Conservation (phyloP, 495 filamentous ascomycete species). For the Aspergillus mulundensis region DNA sequence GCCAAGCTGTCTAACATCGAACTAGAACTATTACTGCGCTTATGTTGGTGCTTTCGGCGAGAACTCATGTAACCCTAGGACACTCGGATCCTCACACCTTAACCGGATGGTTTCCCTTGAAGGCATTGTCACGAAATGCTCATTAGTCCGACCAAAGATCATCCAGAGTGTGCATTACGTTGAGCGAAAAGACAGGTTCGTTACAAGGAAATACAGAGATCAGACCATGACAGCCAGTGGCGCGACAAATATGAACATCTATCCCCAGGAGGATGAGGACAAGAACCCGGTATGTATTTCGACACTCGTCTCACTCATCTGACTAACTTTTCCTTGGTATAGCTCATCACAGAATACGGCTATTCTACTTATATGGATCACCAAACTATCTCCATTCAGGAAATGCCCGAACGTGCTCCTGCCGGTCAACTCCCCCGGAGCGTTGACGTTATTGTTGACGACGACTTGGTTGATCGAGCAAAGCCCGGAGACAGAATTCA, state of each 20-base stretch:
- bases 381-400: constrained; percentile 96
- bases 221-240: constrained; percentile 94
- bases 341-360: constrained; percentile 90
- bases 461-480: constrained; percentile 90
- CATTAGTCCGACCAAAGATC: constrained; percentile 90
- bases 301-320: neutral
- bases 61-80: constrained; percentile 90
- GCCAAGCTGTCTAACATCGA: constrained; percentile 8
- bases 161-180: constrained; percentile 97
- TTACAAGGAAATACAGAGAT: constrained; percentile 83
- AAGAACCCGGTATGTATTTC: constrained; percentile 53
- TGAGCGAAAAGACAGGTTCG: constrained; percentile 77
- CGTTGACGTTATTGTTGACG: constrained; percentile 96
- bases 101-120: constrained; percentile 97
- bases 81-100: constrained; percentile 78
- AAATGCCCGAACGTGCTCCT: constrained; percentile 97
- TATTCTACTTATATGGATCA: constrained; percentile 95
- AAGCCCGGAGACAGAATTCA: constrained; percentile 97
- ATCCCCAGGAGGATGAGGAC: constrained; percentile 91
- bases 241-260: constrained; percentile 80
- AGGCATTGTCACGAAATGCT: constrained; percentile 95
- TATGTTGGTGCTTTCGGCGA: constrained; percentile 94
- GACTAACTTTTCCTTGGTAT: constrained; percentile 14
- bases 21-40: constrained; percentile 85
- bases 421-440: constrained; percentile 93